Evolutionary conservation across 352 stramenopile species (phyloP), one percentile per base, ranked within the genome.

Genomic region (Phytophthora pisi): DNA sequence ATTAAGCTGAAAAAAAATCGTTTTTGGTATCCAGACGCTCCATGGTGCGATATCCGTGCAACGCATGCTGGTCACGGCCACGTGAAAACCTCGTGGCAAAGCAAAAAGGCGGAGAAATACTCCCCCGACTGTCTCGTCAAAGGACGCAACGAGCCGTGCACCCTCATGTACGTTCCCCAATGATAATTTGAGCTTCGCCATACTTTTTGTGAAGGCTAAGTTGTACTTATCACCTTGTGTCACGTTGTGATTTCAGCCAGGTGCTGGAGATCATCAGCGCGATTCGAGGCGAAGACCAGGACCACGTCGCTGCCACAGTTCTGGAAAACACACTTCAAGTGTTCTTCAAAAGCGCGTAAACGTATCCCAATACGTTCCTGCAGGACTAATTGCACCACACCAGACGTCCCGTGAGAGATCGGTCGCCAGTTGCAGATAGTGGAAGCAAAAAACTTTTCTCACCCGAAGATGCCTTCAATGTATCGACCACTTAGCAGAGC

Each of bases 41-140:
- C 97, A 23, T 99, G 96, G 93, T 99, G 97, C 73, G 96, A 98
- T 68, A 98, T 99, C 53, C 91, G 95, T 38, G 74, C 85, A 9
- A 98, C 95, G 2, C 97, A 99, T 76, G 96, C 96, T 42, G 89
- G 96, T 3, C 92, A 90, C 54, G 7, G 67, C 10, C 90, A 96
- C 57, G 82, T 99, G 15, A 75, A 92, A 65, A 99, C 95, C 5
- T 82, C 70, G 5, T 98, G 96, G 82, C 63, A 81, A 15, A 88
- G 75, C 10, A 97, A 97, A 61, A 97, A 98, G 56, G 88, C 97
- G 26, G 97, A 99, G 38, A 98, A 98, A 65, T 97, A 97, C 61
- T 79, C 91, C 56, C 57, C 60, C 8, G 75, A 82, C 0, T 90
- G 77, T 51, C 82, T 95, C 26, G 95, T 99, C 20, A 99, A 99